phyloP scores from a whole-genome alignment of 2,329 filamentous ascomycete genomes.

The Plectosphaerella cucumerina region DNA sequence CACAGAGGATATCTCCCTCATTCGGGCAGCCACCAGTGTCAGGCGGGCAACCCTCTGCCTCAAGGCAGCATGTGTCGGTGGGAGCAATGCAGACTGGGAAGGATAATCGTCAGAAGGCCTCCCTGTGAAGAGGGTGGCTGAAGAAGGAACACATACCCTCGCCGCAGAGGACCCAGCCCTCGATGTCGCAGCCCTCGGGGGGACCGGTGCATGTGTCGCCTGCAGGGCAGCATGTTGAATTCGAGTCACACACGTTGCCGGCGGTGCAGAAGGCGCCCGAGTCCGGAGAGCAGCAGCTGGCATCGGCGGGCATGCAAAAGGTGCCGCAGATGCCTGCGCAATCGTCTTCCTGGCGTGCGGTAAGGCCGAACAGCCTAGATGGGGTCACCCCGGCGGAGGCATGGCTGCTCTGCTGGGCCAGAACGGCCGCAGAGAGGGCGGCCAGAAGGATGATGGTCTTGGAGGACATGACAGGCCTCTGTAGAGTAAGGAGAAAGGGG shows the following conservation, averaged over 20 bases:
- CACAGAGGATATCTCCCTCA: no score
- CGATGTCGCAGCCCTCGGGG: background rate
- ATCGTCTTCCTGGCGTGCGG: background rate
- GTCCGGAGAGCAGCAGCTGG: background rate
- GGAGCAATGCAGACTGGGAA: background rate
- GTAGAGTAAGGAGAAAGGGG: background rate
- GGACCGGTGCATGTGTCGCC: background rate
- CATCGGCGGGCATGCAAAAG: background rate
- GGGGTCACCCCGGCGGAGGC: background rate
- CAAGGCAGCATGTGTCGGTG: background rate
- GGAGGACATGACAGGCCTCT: background rate
- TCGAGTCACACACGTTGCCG: background rate
- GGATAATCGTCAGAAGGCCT: background rate
- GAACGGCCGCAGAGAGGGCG: background rate
- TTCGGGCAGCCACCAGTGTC: no score
- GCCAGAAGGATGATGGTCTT: background rate
- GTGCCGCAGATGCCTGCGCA: background rate
- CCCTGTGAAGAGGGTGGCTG: background rate
- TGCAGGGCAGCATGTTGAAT: background rate
- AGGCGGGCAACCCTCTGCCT: background rate
- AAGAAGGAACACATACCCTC: background rate
- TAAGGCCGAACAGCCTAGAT: background rate
- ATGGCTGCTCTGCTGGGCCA: background rate
- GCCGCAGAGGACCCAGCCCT: background rate
- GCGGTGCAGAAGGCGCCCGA: background rate